phyloP scores from a whole-genome alignment of 228 moss, liverwort and hornwort genomes.

The Sphagnum magellanicum region DNA sequence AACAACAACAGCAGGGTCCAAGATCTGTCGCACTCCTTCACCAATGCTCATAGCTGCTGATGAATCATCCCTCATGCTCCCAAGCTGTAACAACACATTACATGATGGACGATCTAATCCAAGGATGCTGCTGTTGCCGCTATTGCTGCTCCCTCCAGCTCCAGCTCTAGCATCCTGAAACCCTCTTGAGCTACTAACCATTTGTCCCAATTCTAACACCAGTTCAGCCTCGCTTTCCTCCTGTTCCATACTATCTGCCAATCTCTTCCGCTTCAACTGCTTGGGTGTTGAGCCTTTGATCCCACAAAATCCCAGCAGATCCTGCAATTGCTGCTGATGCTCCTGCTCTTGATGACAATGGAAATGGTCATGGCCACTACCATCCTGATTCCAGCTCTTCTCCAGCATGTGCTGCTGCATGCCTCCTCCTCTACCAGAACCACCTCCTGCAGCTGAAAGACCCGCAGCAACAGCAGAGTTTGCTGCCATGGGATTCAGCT shows the following conservation, averaged over 20 bases:
- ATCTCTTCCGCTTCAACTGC: too few species aligned
- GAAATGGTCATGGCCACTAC: too few species aligned
- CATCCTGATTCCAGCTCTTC: too few species aligned
- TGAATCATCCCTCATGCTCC: slow-evolving; percentile 38
- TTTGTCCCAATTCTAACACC: slow-evolving; percentile 30
- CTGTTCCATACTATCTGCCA: too few species aligned
- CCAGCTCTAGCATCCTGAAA: slow-evolving; percentile 1
- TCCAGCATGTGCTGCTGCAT: too few species aligned
- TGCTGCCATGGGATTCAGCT: too few species aligned
- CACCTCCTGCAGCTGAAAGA: too few species aligned
- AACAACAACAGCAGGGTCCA: slow-evolving; percentile 10
- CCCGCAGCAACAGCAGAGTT: neutral
- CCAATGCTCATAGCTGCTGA: slow-evolving; percentile 8
- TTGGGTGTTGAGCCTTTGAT: too few species aligned
- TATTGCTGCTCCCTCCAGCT: slow-evolving; percentile 15
- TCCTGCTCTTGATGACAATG: too few species aligned
- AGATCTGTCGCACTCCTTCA: slow-evolving; percentile 18
- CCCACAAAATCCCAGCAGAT: too few species aligned
- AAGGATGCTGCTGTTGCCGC: neutral
- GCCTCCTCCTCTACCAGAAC: too few species aligned
- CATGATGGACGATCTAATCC: slow-evolving; percentile 28
- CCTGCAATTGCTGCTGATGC: too few species aligned
- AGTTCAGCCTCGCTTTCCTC: neutral
- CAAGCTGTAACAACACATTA: slow-evolving; percentile 59
- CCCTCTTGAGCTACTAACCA: slow-evolving; percentile 26